Percentiles rank a stretch among this genome's conserved stretches.
These are phyloP conservation scores for Candida takata DNA, from an alignment of 805 yeast genomes.

Conservation along the genomic window DNA sequence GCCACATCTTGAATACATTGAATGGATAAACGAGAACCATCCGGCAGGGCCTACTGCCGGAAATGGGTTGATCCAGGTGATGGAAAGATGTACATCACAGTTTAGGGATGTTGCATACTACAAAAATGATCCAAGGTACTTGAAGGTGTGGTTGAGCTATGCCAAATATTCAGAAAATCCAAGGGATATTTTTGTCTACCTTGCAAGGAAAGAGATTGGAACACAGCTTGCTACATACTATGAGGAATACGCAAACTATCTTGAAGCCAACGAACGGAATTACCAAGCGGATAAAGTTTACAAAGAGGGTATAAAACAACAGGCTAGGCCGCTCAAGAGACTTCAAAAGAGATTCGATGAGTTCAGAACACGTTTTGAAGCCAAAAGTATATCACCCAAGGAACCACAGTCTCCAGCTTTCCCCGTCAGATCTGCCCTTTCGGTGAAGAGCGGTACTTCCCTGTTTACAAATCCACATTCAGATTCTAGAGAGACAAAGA, in stretches of 20 bases:
- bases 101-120: constrained; percentile 62
- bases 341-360: constrained; percentile 35
- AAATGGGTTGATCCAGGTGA: constrained; percentile 55
- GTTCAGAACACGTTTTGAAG: constrained; percentile 35
- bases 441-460: constrained; percentile 31
- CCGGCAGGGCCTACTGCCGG: constrained; percentile 58
- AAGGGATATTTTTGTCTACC: constrained; percentile 59
- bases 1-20: constrained; percentile 61
- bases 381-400: constrained; percentile 12
- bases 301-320: constrained; percentile 45
- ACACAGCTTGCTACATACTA: constrained; percentile 58
- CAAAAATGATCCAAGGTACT: constrained; percentile 75
- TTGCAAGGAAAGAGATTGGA: constrained; percentile 71
- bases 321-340: constrained; percentile 60
- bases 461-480: constrained; percentile 12
- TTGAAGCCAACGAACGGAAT: constrained; percentile 43
- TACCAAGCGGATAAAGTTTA: constrained; percentile 55
- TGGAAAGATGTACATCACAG: constrained; percentile 66
- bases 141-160: constrained; percentile 77
- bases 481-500: constrained; percentile 4
- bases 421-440: constrained; percentile 28
- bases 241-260: constrained; percentile 65
- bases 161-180: constrained; percentile 63
- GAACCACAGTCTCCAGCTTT: constrained; percentile 32
- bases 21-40: constrained; percentile 59